Conservation (phyloP, 768 basidiomycete genomes). For the Cubamyces lactineus region DNA sequence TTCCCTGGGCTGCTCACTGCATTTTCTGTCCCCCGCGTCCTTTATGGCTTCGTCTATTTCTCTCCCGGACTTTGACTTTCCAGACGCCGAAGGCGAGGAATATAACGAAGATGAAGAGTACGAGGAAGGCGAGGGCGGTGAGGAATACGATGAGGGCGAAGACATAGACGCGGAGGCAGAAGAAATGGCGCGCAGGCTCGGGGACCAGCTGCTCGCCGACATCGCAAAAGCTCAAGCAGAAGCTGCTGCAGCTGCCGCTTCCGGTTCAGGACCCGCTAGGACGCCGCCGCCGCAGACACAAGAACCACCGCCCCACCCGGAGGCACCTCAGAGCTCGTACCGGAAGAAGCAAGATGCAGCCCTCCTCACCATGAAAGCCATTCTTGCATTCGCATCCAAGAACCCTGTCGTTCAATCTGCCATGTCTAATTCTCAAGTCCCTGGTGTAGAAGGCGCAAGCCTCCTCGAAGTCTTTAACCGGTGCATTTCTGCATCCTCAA, state of each 20-base stretch:
- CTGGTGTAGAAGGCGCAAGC: slow-evolving; percentile 47
- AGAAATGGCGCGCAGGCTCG: slow-evolving; percentile 71
- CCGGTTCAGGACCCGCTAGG: background rate
- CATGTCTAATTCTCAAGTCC: slow-evolving; percentile 55
- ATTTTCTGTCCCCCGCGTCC: background rate
- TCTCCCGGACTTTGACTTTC: slow-evolving; percentile 18
- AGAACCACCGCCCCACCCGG: slow-evolving; percentile 11
- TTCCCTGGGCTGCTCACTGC: no score
- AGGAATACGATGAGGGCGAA: slow-evolving; percentile 61
- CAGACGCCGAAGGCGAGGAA: slow-evolving; percentile 3
- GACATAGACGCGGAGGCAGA: slow-evolving; percentile 69
- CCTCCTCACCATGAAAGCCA: slow-evolving; percentile 64
- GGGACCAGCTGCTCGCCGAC: slow-evolving; percentile 80
- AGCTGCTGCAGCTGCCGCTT: slow-evolving; percentile 32
- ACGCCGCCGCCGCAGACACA: slow-evolving; percentile 9
- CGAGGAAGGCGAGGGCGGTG: slow-evolving; percentile 47
- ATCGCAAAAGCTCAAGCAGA: slow-evolving; percentile 65
- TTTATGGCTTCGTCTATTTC: slow-evolving; percentile 20
- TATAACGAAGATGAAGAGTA: slow-evolving; percentile 31
- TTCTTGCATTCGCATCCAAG: slow-evolving; percentile 58
- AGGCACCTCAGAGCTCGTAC: slow-evolving; percentile 19
- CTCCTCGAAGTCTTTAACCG: slow-evolving; percentile 59
- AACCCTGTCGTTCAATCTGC: slow-evolving; percentile 59
- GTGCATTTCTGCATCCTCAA: slow-evolving; percentile 48
- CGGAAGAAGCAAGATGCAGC: slow-evolving; percentile 57